phyloP scores from a whole-genome alignment of 306 rosid species.

The Herpetospermum pedunculosum region DNA sequence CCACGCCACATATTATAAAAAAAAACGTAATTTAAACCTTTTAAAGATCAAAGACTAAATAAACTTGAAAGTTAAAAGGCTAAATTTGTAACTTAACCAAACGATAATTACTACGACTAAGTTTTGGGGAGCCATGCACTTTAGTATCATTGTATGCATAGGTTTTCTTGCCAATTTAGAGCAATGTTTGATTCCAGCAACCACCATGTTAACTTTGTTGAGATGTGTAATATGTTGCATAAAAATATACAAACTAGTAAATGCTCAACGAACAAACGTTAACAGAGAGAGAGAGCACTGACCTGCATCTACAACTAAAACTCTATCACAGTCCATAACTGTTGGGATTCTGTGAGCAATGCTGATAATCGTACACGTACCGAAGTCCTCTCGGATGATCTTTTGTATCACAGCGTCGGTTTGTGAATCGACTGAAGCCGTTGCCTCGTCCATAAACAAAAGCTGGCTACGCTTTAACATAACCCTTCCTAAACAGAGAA shows the following conservation, averaged over 20 bases:
- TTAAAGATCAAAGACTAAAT: too few relatives aligned
- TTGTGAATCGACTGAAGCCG: slow-evolving; percentile 95
- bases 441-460: slow-evolving; percentile 92
- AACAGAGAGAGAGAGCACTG: not conserved
- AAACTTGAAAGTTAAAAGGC: too few relatives aligned
- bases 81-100: not conserved
- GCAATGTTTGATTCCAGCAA: not conserved
- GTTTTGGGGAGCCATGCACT: not conserved
- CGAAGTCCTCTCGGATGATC: slow-evolving; percentile 86
- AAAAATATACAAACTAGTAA: not conserved
- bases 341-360: slow-evolving; percentile 98
- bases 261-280: not conserved
- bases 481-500: slow-evolving; percentile 81
- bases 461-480: slow-evolving; percentile 82
- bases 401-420: slow-evolving; percentile 81
- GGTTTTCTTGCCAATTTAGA: not conserved
- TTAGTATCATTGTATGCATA: not conserved
- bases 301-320: slow-evolving; percentile 84
- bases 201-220: not conserved
- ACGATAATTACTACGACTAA: not conserved
- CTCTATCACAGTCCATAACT: slow-evolving; percentile 84
- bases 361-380: slow-evolving; percentile 75
- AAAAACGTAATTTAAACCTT: too few relatives aligned
- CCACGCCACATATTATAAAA: too few relatives aligned
- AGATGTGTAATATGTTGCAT: not conserved